Percentiles rank a stretch among this genome's conserved stretches.
Evolutionary conservation across 768 basidiomycete genomes (phyloP).

Genomic region (Suillus plorans): DNA sequence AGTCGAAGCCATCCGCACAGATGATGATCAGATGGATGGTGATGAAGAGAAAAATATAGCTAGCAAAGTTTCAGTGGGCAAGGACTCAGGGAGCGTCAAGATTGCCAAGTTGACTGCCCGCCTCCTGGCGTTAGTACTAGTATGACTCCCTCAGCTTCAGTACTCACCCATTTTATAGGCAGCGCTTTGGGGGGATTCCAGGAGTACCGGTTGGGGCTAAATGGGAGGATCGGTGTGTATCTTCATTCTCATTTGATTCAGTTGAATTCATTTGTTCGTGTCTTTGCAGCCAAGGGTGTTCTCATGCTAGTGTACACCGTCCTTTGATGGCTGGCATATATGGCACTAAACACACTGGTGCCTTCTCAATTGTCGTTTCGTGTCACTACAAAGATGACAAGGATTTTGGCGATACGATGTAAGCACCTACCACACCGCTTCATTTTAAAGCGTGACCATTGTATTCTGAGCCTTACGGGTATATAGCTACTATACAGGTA

Average conservation of each 20-base stretch:
- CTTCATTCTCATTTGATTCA: not conserved
- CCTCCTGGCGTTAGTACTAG: not conserved
- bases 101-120: not conserved
- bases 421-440: not conserved
- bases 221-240: conserved; percentile 20
- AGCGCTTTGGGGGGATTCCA: conserved; percentile 26
- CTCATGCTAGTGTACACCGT: conserved; percentile 19
- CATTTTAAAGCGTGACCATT: not conserved
- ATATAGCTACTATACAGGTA: conserved; percentile 28
- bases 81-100: not conserved
- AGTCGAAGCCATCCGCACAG: not conserved
- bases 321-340: conserved; percentile 15
- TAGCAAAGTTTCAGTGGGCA: not conserved
- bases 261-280: too few species aligned
- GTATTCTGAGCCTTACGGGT: conserved; percentile 1
- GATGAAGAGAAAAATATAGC: not conserved
- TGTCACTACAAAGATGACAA: conserved; percentile 22
- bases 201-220: conserved; percentile 19
- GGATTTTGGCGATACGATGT: conserved; percentile 28
- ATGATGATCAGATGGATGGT: not conserved
- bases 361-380: conserved; percentile 22
- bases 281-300: conserved; percentile 12
- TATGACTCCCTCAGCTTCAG: not conserved
- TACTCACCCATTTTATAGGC: conserved; percentile 11
- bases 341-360: conserved; percentile 14